Evolutionary conservation across 2,329 filamentous ascomycete genomes (phyloP).

Genomic region (Penicillium hesseltinei): DNA sequence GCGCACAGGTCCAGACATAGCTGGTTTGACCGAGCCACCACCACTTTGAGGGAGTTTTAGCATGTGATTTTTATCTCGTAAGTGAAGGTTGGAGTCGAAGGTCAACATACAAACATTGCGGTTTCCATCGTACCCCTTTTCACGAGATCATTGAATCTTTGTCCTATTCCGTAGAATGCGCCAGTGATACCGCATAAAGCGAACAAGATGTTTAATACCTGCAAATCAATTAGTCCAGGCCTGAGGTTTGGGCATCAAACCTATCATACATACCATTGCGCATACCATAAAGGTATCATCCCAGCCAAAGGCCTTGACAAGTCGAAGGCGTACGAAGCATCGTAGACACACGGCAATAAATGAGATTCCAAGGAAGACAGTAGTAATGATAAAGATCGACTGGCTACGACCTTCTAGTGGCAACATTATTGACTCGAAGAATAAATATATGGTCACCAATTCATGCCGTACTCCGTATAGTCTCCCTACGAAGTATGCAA

Average conservation of each 20-base stretch:
- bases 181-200: slow-evolving; percentile 37
- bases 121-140: slow-evolving; percentile 26
- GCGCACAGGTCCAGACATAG: slow-evolving; percentile 50
- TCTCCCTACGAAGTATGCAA: background rate
- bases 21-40: slow-evolving; percentile 60
- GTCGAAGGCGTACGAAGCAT: slow-evolving; percentile 37
- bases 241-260: background rate
- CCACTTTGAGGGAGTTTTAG: slow-evolving; percentile 26
- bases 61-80: background rate
- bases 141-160: slow-evolving; percentile 19
- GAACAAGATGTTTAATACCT: slow-evolving; percentile 37
- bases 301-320: slow-evolving; percentile 40
- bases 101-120: slow-evolving; percentile 1
- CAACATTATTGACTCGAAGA: slow-evolving; percentile 28
- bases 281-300: slow-evolving; percentile 40
- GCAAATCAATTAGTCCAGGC: background rate
- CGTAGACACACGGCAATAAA: slow-evolving; percentile 35
- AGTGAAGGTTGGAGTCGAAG: background rate
- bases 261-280: slow-evolving; percentile 32
- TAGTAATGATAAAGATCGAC: slow-evolving; percentile 34
- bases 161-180: slow-evolving; percentile 34
- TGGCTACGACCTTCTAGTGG: slow-evolving; percentile 34
- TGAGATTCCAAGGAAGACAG: slow-evolving; percentile 33
- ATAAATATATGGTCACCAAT: slow-evolving; percentile 9
- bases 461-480: slow-evolving; percentile 9